Evolutionary conservation across 2,329 filamentous ascomycete species (phyloP), one percentile per base, ranked within the genome.

Genomic region (Rhynchosporium graminicola): DNA sequence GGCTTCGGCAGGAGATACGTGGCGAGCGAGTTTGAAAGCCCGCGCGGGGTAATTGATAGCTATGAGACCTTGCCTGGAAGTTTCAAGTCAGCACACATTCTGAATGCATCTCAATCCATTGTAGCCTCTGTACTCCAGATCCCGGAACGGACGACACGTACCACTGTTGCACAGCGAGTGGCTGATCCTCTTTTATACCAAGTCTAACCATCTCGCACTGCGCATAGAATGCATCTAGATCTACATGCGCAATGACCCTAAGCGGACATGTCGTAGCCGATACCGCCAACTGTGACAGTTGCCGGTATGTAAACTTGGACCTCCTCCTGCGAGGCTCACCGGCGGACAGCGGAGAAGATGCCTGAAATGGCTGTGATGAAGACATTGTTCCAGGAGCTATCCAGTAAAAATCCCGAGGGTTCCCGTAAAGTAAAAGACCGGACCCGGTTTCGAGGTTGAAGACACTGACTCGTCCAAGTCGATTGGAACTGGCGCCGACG

Each of bases 201-300:
- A 98, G 82, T 7, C 95, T 87, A 9, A 97, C 87, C 83, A 93
- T 96, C 77, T 99, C 95, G 74, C 92, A 97, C 79, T 99, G 95
- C 3, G 90, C 90, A 75, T 99, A 99, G 77, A 99, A 99, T 45
- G 94, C 94, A 83, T 99, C 95, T 63, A 99, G 87, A 72, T 99
- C 95, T 66, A 98, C 87, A 75, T 97, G 93, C 6, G 92, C 91
- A 69, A 97, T 86, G 33, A 96, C 90, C 51, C 95, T 87, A 42
- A 99, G 81, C 1, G 94, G 94, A 57, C 86, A 92, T 8, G 86
- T 85, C 0, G 87, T 81, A 40, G 85, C 87, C 68, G 84, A 92
- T 9, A 87, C 82, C 6, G 87, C 85, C 62, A 98, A 84, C 67
- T 93, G 88, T 40, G 85, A 82, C 15, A 98, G 82, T 59, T 98